Conservation (phyloP, 2,329 filamentous ascomycete genomes). For the Diaporthe sp. region DNA sequence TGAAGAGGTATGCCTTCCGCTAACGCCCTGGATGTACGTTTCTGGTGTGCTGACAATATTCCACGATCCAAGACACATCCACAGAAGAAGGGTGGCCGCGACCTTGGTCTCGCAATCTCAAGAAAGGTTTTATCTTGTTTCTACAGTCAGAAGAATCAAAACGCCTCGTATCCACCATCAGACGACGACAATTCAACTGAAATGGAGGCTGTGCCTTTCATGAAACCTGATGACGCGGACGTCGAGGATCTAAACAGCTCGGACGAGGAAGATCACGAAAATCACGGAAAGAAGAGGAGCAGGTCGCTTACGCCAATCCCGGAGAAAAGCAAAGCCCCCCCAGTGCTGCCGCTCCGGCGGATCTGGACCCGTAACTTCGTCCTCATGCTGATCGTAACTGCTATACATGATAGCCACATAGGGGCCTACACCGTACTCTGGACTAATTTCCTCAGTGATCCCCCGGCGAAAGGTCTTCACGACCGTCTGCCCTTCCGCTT, state of each 20-base stretch:
- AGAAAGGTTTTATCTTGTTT: not conserved
- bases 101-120: not conserved
- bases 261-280: not conserved
- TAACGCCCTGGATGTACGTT: not conserved
- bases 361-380: slow-evolving; percentile 12
- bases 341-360: not conserved
- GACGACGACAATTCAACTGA: slow-evolving; percentile 2
- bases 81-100: not conserved
- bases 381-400: not conserved
- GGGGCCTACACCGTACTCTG: slow-evolving; percentile 11
- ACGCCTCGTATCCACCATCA: not conserved
- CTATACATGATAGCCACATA: slow-evolving; percentile 6
- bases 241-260: not conserved
- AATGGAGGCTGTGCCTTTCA: slow-evolving; percentile 19
- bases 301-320: not conserved
- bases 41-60: not conserved
- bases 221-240: not conserved
- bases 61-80: not conserved
- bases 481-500: not conserved
- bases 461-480: not conserved
- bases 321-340: not conserved
- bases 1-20: slow-evolving; percentile 11
- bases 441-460: slow-evolving; percentile 9
- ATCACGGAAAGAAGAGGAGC: not conserved
- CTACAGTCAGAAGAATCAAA: not conserved